Base-by-base conservation (phyloP, 2,329 filamentous ascomycete genomes). In the Trichoderma sp. region DNA sequence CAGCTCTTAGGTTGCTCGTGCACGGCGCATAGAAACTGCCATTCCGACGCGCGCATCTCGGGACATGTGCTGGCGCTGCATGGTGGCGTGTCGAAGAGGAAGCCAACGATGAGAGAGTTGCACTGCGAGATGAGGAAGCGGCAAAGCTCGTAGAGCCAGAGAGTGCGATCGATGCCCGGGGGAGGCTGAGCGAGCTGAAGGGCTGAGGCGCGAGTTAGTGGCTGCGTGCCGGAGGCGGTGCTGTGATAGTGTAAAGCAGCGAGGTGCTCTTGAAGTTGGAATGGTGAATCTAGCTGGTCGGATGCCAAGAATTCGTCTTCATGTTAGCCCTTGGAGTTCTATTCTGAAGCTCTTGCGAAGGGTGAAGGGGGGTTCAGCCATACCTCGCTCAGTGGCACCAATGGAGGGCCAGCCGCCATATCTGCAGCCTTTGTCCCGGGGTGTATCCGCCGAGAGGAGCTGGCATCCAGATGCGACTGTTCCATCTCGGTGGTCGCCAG, bases 121-220 rank as follows among this genome's bases (percentile, higher is more conserved):
- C 94, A 95, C 83, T 98, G 95, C 75, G 95, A 92, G 68, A 95
- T 97, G 72, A 99, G 90, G 81, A 98, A 97, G 73, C 96, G 94
- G 79, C 94, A 98, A 64, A 99, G 92, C 83, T 99, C 96, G 84
- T 98, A 99, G 60, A 98, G 91, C 96, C 96, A 99, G 57, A 98
- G 88, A 11, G 93, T 93, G 75, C 91, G 90, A 79, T 98, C 94
- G 75, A 96, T 91, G 72, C 92, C 91, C 26, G 91, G 87, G 0
- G 96, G 96, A 26, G 95, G 92, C 58, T 91, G 90, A 47, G 94
- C 91, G 51, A 99, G 90, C 76, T 91, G 87, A 70, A 88, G 84
- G 12, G 96, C 95, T 56, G 93, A 91, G 36, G 91, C 87, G 78
- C 92, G 91, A 71, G 88, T 93, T 75, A 98, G 91, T 7, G 95